Evolutionary conservation across 2,329 filamentous ascomycete genomes (phyloP).

Genomic region (Penicillium hordei): DNA sequence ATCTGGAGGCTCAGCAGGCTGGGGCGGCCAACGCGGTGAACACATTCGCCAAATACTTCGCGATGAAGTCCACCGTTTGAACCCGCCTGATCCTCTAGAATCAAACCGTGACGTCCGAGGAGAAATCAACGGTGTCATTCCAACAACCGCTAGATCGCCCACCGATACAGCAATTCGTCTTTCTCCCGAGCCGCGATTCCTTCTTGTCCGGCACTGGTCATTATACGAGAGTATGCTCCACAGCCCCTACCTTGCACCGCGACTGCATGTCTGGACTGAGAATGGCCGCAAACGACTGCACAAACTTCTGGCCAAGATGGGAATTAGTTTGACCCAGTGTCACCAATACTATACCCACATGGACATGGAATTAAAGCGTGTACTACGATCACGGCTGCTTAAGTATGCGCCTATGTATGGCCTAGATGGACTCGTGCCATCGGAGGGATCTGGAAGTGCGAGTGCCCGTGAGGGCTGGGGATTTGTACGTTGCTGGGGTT

Average conservation of each 20-base stretch:
- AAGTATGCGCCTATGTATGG: conserved; percentile 94
- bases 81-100: conserved; percentile 68
- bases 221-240: conserved; percentile 98
- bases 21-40: conserved; percentile 79
- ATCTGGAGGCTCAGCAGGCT: conserved; percentile 61
- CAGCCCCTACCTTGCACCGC: conserved; percentile 88
- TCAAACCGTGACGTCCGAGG: conserved; percentile 61
- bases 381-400: conserved; percentile 77
- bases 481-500: conserved; percentile 96
- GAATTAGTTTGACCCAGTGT: conserved; percentile 88
- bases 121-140: conserved; percentile 77
- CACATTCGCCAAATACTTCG: conserved; percentile 81
- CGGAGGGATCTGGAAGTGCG: conserved; percentile 68
- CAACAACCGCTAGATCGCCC: conserved; percentile 81
- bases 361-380: conserved; percentile 94
- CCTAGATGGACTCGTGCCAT: conserved; percentile 86
- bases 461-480: conserved; percentile 89
- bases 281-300: conserved; percentile 82
- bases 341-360: conserved; percentile 97
- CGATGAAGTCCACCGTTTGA: conserved; percentile 90
- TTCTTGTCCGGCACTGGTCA: conserved; percentile 94
- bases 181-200: conserved; percentile 88
- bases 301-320: conserved; percentile 97
- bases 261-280: conserved; percentile 93
- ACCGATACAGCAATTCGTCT: conserved; percentile 90